A percentile compares a stretch with the other conserved stretches of the same genome.
Conservation (phyloP, 768 basidiomycete species). For the Wakefieldia striispora region DNA sequence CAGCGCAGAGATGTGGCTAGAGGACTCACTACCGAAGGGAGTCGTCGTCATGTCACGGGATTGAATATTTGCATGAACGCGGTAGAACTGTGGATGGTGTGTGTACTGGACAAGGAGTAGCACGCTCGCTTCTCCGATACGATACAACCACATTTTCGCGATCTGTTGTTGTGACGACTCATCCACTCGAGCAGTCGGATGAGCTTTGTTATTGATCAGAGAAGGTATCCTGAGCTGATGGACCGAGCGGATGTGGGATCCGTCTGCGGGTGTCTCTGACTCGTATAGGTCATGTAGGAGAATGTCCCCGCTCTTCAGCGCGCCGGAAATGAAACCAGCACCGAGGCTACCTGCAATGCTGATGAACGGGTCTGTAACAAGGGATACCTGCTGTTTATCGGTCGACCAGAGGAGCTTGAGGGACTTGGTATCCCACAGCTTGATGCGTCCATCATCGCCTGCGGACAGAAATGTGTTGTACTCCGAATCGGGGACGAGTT, state of each 20-base stretch:
- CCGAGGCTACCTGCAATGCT: slow-evolving; percentile 45
- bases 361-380: slow-evolving; percentile 48
- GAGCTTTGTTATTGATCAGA: slow-evolving; percentile 26
- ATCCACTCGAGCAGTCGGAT: not conserved
- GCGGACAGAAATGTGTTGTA: slow-evolving; percentile 46
- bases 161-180: slow-evolving; percentile 7
- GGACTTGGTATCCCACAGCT: slow-evolving; percentile 66
- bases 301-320: slow-evolving; percentile 55
- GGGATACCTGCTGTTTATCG: slow-evolving; percentile 30
- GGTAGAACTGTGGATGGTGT: slow-evolving; percentile 51
- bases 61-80: slow-evolving; percentile 38
- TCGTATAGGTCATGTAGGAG: slow-evolving; percentile 51
- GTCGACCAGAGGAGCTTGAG: slow-evolving; percentile 67
- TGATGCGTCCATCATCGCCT: slow-evolving; percentile 63
- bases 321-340: slow-evolving; percentile 49
- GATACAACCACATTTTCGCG: slow-evolving; percentile 16
- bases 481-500: slow-evolving; percentile 50
- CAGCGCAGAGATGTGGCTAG: slow-evolving; percentile 50
- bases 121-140: slow-evolving; percentile 2
- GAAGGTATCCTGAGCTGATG: slow-evolving; percentile 37
- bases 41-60: slow-evolving; percentile 32
- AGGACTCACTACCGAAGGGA: slow-evolving; percentile 50
- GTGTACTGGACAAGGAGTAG: slow-evolving; percentile 50
- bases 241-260: slow-evolving; percentile 9
- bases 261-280: slow-evolving; percentile 14